Evolutionary conservation across 352 stramenopile genomes (phyloP).

Genomic region (Pythium sukuiense): DNA sequence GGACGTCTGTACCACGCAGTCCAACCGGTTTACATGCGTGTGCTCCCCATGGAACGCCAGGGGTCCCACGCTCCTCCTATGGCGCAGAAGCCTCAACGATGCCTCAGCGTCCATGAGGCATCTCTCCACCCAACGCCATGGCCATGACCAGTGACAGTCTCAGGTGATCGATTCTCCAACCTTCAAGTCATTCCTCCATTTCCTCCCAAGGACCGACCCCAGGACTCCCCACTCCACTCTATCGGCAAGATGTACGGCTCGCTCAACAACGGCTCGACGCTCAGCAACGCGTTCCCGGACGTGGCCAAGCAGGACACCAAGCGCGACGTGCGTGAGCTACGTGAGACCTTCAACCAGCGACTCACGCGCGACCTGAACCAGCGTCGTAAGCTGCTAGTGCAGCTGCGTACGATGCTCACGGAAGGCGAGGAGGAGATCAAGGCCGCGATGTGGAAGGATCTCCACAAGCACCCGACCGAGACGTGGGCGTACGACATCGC

Average conservation of each 20-base stretch:
- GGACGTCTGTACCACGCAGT: background rate
- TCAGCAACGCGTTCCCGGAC: slow-evolving; percentile 39
- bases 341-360: slow-evolving; percentile 46
- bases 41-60: no score
- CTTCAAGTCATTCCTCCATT: background rate
- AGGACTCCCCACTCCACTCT: background rate
- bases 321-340: slow-evolving; percentile 47
- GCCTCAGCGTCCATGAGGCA: background rate
- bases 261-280: slow-evolving; percentile 14
- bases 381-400: slow-evolving; percentile 45
- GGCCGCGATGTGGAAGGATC: slow-evolving; percentile 65
- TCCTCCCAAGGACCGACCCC: background rate
- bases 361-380: slow-evolving; percentile 42
- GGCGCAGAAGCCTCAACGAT: background rate
- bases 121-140: no score
- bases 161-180: background rate
- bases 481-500: slow-evolving; percentile 50
- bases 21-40: background rate
- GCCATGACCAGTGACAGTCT: background rate
- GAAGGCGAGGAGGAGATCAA: slow-evolving; percentile 81
- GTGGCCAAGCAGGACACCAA: slow-evolving; percentile 54
- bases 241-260: slow-evolving; percentile 11
- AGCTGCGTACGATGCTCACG: slow-evolving; percentile 48
- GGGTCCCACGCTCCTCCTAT: background rate
- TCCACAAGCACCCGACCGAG: slow-evolving; percentile 79